Evolutionary conservation across 2,329 filamentous ascomycete genomes (phyloP).

Genomic region (Neoarthrinium moseri): DNA sequence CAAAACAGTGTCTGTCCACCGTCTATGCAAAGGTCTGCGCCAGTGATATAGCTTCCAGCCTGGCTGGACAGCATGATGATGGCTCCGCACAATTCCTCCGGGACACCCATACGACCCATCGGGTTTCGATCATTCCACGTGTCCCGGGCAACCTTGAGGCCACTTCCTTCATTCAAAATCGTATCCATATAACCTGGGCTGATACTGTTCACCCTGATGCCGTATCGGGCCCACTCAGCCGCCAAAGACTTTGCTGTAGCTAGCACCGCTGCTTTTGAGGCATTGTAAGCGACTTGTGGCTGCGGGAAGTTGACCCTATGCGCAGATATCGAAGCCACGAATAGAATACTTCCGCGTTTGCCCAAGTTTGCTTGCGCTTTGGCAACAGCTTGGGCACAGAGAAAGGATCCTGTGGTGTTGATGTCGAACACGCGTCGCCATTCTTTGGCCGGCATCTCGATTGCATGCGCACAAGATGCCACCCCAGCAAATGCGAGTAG

Average conservation of each 20-base stretch:
- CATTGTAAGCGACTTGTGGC: conserved; percentile 71
- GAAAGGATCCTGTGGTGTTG: conserved; percentile 69
- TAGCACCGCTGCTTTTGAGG: conserved; percentile 65
- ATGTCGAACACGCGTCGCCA: conserved; percentile 67
- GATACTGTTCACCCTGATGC: conserved; percentile 71
- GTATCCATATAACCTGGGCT: conserved; percentile 78
- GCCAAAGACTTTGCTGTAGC: conserved; percentile 64
- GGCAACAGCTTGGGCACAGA: conserved; percentile 64
- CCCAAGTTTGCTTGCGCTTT: conserved; percentile 49
- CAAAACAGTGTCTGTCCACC: conserved; percentile 43
- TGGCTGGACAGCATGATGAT: conserved; percentile 59
- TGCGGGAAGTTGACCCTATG: conserved; percentile 71
- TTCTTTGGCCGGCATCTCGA: conserved; percentile 56
- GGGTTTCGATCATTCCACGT: conserved; percentile 56
- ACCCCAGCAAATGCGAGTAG: conserved; percentile 68
- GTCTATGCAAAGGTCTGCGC: conserved; percentile 64
- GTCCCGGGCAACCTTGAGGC: conserved; percentile 49
- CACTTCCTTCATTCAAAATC: conserved; percentile 65
- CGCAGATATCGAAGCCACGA: conserved; percentile 67
- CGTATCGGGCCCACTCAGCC: conserved; percentile 69
- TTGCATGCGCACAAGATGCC: conserved; percentile 59
- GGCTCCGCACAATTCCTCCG: conserved; percentile 61
- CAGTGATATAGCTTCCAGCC: conserved; percentile 67
- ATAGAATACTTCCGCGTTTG: conserved; percentile 59
- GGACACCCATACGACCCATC: conserved; percentile 62